Evolutionary conservation across 2,329 filamentous ascomycete species (phyloP).

Genomic region (Penicillium sclerotiorum): DNA sequence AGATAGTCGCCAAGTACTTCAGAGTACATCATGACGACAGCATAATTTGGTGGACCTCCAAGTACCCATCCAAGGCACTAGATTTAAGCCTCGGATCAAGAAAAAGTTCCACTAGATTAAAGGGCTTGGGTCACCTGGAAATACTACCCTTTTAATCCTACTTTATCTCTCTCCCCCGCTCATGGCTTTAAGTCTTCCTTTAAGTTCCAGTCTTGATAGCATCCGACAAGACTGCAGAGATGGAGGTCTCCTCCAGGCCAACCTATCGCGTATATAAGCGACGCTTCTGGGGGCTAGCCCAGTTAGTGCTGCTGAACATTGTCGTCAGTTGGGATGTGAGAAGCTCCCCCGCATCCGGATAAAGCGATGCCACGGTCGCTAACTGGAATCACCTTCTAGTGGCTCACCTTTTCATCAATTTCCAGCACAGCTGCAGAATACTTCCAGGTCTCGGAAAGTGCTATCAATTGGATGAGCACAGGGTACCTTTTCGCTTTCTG

Average conservation of each 20-base stretch:
- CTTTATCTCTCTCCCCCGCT: no score
- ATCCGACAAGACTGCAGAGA: not conserved
- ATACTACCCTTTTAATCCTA: no score
- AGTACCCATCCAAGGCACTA: no score
- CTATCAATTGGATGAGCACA: conserved; percentile 92
- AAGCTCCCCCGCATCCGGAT: conserved; percentile 33
- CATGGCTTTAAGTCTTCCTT: no score
- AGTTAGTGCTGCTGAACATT: conserved; percentile 86
- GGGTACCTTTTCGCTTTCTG: conserved; percentile 85
- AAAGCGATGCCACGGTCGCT: not conserved
- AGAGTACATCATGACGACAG: not conserved
- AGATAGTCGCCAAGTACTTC: no score
- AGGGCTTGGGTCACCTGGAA: no score
- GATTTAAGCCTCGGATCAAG: not conserved
- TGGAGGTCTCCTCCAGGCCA: conserved; percentile 16
- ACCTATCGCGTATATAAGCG: conserved; percentile 72
- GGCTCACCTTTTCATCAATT: conserved; percentile 89
- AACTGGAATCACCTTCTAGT: conserved; percentile 53
- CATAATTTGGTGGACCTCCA: no score
- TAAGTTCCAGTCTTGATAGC: not conserved
- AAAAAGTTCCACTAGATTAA: no score
- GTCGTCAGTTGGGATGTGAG: conserved; percentile 94
- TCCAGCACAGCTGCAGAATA: conserved; percentile 73
- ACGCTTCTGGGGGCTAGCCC: conserved; percentile 82
- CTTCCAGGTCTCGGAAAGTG: conserved; percentile 72